Evolutionary conservation across 2,329 filamentous ascomycete genomes (phyloP), one percentile per base, ranked within the genome.

Genomic region (Clarireedia hainanense): DNA sequence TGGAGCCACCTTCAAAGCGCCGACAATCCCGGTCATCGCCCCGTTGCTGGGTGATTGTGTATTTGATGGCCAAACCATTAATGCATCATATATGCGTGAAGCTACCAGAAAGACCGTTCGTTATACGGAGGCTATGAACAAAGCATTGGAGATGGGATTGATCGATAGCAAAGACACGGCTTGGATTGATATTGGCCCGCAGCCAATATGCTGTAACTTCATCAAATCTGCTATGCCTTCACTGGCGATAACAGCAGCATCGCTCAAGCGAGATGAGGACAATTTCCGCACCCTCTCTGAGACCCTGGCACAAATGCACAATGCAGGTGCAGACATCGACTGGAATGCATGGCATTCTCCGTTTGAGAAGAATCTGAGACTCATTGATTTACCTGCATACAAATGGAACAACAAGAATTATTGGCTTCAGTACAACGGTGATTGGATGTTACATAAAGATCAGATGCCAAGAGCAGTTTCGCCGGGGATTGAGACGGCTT

Each of bases 341-440:
- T 91, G 86, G 79, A 78, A 83, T 57, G 85, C 88, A 70, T 87
- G 79, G 65, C 81, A 86, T 70, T 73, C 75, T 39, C 75, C 80
- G 49, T 85, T 83, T 67, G 78, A 81, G 62, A 66, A 72, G 37
- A 74, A 75, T 1, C 77, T 83, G 37, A 73, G 78, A 47, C 72
- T 88, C 17, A 69, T 86, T n/a, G 73, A 78, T 12, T 71, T 89
- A 4, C 85, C 85, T 1, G 75, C 78, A 0, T 89, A 88, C 67
- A 76, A 75, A 0, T 89, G 84, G 68, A 82, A 88, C 66, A 72
- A 79, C 59, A 88, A 88, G 74, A 80, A 79, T 61, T 87, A 88
- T 67, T 82, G 79, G 79, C 72, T 81, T 36, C 75, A 76, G 64
- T 82, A 81, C 65, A 70, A 76, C 58, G 84, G 86, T 60, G 84